Evolutionary conservation across 2,329 filamentous ascomycete genomes (phyloP), one percentile per base, ranked within the genome.

Genomic region (Aspergillus quadrilineatus): DNA sequence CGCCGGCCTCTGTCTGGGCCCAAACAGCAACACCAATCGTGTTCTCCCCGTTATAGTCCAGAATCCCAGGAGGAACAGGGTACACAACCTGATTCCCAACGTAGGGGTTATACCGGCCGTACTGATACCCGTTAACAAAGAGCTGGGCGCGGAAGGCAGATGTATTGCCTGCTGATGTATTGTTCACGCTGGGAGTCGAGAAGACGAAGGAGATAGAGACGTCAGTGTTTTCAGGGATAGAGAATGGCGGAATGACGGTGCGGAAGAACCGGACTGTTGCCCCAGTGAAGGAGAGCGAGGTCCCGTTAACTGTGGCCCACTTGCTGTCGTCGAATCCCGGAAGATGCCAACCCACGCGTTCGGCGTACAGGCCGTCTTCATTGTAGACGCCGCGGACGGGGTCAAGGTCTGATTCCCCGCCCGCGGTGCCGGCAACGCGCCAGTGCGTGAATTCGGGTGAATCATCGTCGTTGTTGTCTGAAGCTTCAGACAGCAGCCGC

Each of bases 61-160:
- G 68, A 4, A 87, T 74, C 0, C 85, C 84, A 0, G 81, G 80
- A 1, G 82, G 84, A 1, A 87, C 81, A 0, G 85, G 84, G 63
- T 84, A 87, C 14, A 78, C 74, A 14, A 81, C 75, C 71, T 87
- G 84, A 46, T 85, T 82, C 0, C 85, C 85, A 39, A 87, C 83
- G 49, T 81, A 78, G 0, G 84, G 83, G 57, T 82, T 80, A 63
- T 80, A 87, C 6, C 82, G 78, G 1, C 81, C 84, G 61, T 85
- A 87, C 64, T 86, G 84, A 63, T 86, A 87, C 0, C 85, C 85
- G 54, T 87, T 87, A n/a, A 87, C 79, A 54, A 84, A 87, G 2
- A 87, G 67, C 62, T 85, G 78, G 0, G 79, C 81, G 9, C 85
- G 77, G 10, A 82, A 77, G 0, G 76, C 75, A 15, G 32, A 36